A percentile compares a stretch with the other conserved stretches of the same genome.
These are phyloP conservation scores for Sicyos edulis DNA, from an alignment of 306 rosid genomes.

Conservation along the genomic window DNA sequence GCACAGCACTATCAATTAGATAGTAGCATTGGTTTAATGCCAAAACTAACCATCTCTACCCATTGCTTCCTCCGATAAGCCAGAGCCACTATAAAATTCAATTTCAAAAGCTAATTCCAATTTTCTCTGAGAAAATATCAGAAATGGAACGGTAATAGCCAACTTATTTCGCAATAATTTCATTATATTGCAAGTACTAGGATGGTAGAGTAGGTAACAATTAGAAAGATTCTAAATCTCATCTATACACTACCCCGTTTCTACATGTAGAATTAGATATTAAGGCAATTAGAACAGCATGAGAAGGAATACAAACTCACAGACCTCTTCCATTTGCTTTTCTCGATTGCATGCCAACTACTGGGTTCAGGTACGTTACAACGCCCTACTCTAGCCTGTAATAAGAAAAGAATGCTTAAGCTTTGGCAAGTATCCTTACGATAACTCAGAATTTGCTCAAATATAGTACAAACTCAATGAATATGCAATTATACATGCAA, in stretches of 20 bases:
- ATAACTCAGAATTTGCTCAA: slow-evolving; percentile 8
- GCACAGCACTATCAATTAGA: background rate
- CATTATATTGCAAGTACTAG: background rate
- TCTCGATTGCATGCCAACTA: slow-evolving; percentile 82
- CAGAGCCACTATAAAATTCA: background rate
- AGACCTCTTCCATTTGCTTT: slow-evolving; percentile 95
- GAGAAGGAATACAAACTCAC: slow-evolving; percentile 28
- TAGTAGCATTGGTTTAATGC: background rate
- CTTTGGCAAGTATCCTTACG: slow-evolving; percentile 3
- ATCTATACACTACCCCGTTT: background rate
- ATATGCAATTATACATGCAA: background rate
- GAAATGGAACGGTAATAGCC: slow-evolving; percentile 1
- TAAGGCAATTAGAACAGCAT: background rate
- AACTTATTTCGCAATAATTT: background rate
- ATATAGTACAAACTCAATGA: background rate
- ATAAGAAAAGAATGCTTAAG: slow-evolving; percentile 27
- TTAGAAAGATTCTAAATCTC: background rate
- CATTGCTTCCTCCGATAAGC: slow-evolving; percentile 1
- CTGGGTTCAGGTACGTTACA: slow-evolving; percentile 80
- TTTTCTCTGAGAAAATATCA: background rate
- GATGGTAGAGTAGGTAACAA: background rate
- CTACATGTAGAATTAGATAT: background rate
- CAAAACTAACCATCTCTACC: slow-evolving; percentile 5
- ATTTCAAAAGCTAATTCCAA: background rate
- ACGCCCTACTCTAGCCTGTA: slow-evolving; percentile 80